Conservation (phyloP, 2,329 filamentous ascomycete genomes). For the Talaromyces sp. region DNA sequence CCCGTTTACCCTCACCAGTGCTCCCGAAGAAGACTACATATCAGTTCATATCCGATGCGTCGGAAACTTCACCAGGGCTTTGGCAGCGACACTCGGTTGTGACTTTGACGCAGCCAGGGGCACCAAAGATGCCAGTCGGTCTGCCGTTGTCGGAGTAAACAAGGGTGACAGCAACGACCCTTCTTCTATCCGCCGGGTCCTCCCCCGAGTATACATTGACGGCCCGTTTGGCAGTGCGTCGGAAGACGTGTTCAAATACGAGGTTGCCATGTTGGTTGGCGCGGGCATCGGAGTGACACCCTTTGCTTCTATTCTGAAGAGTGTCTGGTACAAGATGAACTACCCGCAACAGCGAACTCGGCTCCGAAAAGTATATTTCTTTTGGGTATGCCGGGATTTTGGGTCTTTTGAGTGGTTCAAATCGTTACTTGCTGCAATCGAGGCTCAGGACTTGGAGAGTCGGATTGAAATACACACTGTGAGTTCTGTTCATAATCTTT, state of each 20-base stretch:
- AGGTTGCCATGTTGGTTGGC: constrained; percentile 48
- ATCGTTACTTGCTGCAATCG: constrained; percentile 75
- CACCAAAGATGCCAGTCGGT: constrained; percentile 36
- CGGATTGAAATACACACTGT: constrained; percentile 73
- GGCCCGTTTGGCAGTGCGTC: constrained; percentile 82
- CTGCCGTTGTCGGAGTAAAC: constrained; percentile 66
- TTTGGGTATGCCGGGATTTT: constrained; percentile 88
- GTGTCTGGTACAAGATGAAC: constrained; percentile 91
- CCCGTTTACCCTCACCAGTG: constrained; percentile 79
- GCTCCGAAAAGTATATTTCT: constrained; percentile 83
- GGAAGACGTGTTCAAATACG: constrained; percentile 71
- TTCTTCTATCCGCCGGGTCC: constrained; percentile 63
- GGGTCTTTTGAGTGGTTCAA: constrained; percentile 88
- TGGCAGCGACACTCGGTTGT: constrained; percentile 70
- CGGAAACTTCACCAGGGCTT: constrained; percentile 72
- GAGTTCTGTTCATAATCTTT: neutral
- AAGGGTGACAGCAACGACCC: constrained; percentile 57
- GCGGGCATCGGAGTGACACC: constrained; percentile 51
- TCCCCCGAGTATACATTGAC: constrained; percentile 77
- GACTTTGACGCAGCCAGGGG: constrained; percentile 54
- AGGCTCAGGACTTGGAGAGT: constrained; percentile 77
- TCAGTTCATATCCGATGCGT: constrained; percentile 78
- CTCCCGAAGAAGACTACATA: constrained; percentile 85
- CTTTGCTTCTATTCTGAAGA: constrained; percentile 61
- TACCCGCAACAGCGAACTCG: constrained; percentile 73